Evolutionary conservation across 441 rosid species (phyloP), one percentile per base, ranked within the genome.

Genomic region (Flueggea neowawraea): DNA sequence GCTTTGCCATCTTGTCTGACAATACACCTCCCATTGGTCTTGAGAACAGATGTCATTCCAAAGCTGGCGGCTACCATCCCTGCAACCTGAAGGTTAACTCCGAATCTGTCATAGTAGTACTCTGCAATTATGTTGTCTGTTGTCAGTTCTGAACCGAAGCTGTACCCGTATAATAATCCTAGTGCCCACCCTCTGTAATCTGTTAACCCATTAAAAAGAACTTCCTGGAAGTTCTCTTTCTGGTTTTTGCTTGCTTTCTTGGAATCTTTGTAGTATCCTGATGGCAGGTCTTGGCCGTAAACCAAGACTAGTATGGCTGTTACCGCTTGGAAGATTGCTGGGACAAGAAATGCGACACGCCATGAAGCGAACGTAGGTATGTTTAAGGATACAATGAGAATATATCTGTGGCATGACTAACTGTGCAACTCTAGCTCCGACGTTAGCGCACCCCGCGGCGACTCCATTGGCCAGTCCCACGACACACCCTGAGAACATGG

Each of bases 101-200:
- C 80, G 55, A 89, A 89, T 13, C 87, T 61, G n/a, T 89, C 89
- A 74, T 85, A 91, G 16, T 84, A 87, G 50, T 89, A 91, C 55
- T 76, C 78, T 0, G 92, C 96, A 22, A 91, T 79, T 6, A 91
- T 69, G 36, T 91, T 91, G 55, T 87, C 83, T 13, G 80, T 78
- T 31, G 96, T 91, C 49, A 91, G 64, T 67, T 91, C 97, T 1
- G 82, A 86, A 6, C 96, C 95, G 53, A 82, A 91, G 17, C 82
- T 63, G 63, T 64, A 87, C 0, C 85, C 96, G 44, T 91, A 89
- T 5, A 72, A 63, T 31, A 89, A 55, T 3, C 72, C 90, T 14
- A 89, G 53, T 16, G 85, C 74, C 96, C 97, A 91, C 14, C 94
- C 95, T 69, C 96, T 80, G 67, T 91, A 89, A 13, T 91, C 78